Base-by-base conservation (phyloP, 805 yeast species). In the Pichia heedii region DNA sequence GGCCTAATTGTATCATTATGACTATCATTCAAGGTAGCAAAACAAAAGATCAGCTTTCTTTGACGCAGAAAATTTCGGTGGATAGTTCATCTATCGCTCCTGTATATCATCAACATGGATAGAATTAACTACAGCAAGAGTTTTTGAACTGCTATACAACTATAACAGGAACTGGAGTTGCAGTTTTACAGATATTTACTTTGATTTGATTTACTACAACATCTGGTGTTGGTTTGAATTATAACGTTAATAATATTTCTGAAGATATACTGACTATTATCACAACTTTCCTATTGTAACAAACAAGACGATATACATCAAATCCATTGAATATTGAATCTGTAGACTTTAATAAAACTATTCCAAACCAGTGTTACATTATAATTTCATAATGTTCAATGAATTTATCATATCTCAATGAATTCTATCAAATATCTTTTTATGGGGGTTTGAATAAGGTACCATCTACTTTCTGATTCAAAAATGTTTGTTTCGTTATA, bases 281-380 rank as follows among this genome's bases (percentile, higher is more conserved):
- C 4, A 85, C 96, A 44, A 89, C 79, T 53, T 78, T 74, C 60
- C 77, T 81, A 68, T 90, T 89, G 56, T 83, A 83, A 51, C 82
- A 76, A 13, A 82, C 69, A 52, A 77, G 73, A 52, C 88, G 67
- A 50, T 83, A 90, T 15, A 89, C 90, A 21, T 90, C 93, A 10
- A 84, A 70, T 0, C 97, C 97, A 56, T 89, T 90, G 71, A 89
- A 89, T 58, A 88, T 90, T 6, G 96, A 86, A 9, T 97, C 97
- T 29, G 76, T 74, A 7, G 93, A 85, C 57, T 83, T 82, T 50
- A 89, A 64, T 40, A 89, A 65, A 5, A 85, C 71, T 11, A 73
- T 57, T 61, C 90, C 96, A 57, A 82, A 86, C 22, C 89, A 68
- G 30, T 52, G 51, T 40, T 85, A 90, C 38, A 87, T 68, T 93